Evolutionary conservation across 2,329 filamentous ascomycete genomes (phyloP).

Genomic region (Xylaria sp.): DNA sequence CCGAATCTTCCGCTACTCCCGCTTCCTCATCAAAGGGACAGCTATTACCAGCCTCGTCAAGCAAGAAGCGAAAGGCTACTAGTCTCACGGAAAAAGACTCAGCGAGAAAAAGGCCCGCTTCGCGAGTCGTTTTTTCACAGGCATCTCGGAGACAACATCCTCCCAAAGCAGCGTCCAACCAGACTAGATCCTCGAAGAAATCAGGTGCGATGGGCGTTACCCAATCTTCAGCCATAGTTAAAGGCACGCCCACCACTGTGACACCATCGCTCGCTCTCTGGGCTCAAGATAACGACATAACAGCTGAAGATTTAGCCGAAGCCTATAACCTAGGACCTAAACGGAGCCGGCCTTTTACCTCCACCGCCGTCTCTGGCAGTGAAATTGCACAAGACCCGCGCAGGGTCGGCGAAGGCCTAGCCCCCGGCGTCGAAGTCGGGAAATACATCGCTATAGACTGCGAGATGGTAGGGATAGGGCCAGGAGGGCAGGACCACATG

Average conservation of each 20-base stretch:
- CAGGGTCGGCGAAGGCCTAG: slow-evolving; percentile 72
- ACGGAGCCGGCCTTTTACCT: slow-evolving; percentile 43
- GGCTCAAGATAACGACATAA: slow-evolving; percentile 70
- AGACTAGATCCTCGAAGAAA: slow-evolving; percentile 37
- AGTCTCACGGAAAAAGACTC: slow-evolving; percentile 19
- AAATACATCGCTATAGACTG: slow-evolving; percentile 96
- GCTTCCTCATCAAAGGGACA: slow-evolving; percentile 29
- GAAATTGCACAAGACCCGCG: slow-evolving; percentile 30
- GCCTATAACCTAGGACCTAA: slow-evolving; percentile 68
- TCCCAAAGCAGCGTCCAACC: slow-evolving; percentile 29
- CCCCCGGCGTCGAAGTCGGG: slow-evolving; percentile 74
- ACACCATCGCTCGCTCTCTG: slow-evolving; percentile 69
- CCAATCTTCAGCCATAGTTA: slow-evolving; percentile 60
- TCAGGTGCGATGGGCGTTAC: slow-evolving; percentile 66
- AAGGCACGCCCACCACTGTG: slow-evolving; percentile 54
- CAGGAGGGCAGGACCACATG: slow-evolving; percentile 74
- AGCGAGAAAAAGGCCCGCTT: slow-evolving; percentile 28
- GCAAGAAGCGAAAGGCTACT: slow-evolving; percentile 37
- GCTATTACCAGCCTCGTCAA: slow-evolving; percentile 28
- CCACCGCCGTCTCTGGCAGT: slow-evolving; percentile 8
- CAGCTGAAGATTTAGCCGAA: slow-evolving; percentile 68
- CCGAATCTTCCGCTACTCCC: slow-evolving; percentile 54
- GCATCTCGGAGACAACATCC: slow-evolving; percentile 15
- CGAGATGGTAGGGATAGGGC: slow-evolving; percentile 95
- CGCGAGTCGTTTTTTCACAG: slow-evolving; percentile 5